Base-by-base conservation (phyloP, 768 basidiomycete species). In the Mycena metata region DNA sequence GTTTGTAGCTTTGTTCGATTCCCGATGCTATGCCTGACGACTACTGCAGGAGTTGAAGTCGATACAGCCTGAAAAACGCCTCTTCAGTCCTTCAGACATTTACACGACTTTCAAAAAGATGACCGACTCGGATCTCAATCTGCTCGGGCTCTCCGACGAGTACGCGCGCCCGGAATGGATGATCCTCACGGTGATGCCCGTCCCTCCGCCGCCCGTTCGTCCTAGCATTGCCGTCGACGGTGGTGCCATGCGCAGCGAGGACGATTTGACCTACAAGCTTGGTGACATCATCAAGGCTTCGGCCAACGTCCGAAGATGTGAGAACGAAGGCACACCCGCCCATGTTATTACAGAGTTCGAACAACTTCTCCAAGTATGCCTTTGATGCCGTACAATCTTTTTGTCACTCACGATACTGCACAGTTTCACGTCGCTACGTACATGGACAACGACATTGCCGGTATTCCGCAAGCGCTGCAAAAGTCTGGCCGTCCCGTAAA, bases 381-480 rank as follows among this genome's bases (percentile, higher is more conserved):
- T 12, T 43, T 35, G 16, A 64, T 30, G 61, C 39, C 13, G 55
- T 11, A 41, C 17, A 17, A 60, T 62, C 35, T 59, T 43, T 60
- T 55, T 26, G 51, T 66, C 69, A 63, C n/a, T 65, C 21, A 49
- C n/a, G 23, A 46, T 46, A 12, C 39, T 49, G 67, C 4, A 15
- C 72, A 98, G 95, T 99, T 96, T 78, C 98, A 99, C 76, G 96
- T 98, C 67, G 98, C 98, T 3, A 99, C 98, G 0, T 99, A 99
- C 78, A 99, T 99, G 97, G 98, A 99, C 77, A 99, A 99, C 76
- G 96, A 99, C 76, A 96, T 99, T 65, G 96, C 98, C 39, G 98
- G 98, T 50, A 95, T 98, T 41, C 98, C 98, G 1, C 97, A 98
- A 76, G 96, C 98, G 2, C 82, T 97, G 72, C 98, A 99, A 76